A percentile compares a stretch with the other conserved stretches of the same genome.
phyloP scores from a whole-genome alignment of 2,329 filamentous ascomycete genomes.

The Aureobasidium sp. region DNA sequence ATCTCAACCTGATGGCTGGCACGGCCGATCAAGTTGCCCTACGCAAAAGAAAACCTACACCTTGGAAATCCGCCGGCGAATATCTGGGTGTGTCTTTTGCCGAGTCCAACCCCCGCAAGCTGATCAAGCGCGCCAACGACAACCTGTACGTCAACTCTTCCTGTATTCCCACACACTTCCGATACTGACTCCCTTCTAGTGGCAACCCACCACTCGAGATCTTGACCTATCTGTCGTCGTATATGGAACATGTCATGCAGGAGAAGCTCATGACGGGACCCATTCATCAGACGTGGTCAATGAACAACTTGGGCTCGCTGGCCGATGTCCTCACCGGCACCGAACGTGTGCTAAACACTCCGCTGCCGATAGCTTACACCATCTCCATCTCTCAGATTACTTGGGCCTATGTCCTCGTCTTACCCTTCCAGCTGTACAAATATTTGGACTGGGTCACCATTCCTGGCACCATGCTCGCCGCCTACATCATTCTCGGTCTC shows the following conservation, averaged over 20 bases:
- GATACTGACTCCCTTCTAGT: too few relatives aligned
- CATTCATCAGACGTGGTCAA: constrained; percentile 14
- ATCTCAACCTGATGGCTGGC: constrained; percentile 68
- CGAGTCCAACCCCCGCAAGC: constrained; percentile 69
- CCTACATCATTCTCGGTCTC: constrained; percentile 78
- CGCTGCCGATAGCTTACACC: constrained; percentile 73
- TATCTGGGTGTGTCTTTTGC: constrained; percentile 73
- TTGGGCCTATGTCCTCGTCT: constrained; percentile 71
- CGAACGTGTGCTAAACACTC: constrained; percentile 75
- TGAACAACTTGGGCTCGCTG: constrained; percentile 53
- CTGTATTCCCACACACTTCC: too few relatives aligned
- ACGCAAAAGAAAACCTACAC: constrained; percentile 25
- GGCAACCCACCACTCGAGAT: constrained; percentile 83
- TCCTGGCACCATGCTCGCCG: constrained; percentile 59
- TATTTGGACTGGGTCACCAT: constrained; percentile 67
- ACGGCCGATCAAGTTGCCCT: constrained; percentile 41
- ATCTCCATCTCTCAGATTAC: constrained; percentile 83
- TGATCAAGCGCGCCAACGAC: constrained; percentile 63
- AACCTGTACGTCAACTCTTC: constrained; percentile 42
- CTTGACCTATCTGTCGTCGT: constrained; percentile 62
- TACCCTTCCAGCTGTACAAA: constrained; percentile 71
- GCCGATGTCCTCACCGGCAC: constrained; percentile 67
- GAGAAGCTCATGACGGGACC: constrained; percentile 50
- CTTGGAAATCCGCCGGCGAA: constrained; percentile 44
- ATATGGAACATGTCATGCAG: constrained; percentile 55